phyloP scores from a whole-genome alignment of 441 rosid genomes.

The Isatis lusitanica region DNA sequence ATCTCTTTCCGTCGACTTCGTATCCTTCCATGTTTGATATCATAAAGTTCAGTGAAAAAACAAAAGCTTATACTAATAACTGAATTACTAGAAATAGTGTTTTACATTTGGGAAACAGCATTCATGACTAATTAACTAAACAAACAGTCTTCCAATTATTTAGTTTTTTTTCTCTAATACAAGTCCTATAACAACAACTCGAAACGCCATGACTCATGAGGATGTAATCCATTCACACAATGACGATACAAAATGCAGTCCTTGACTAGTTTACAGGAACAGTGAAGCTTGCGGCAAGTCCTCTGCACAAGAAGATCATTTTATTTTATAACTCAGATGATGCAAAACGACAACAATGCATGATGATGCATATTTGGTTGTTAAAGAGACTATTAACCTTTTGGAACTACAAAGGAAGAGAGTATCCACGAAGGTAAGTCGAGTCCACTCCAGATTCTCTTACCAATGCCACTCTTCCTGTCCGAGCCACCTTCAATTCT shows the following conservation, averaged over 20 bases:
- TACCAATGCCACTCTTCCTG: constrained; percentile 67
- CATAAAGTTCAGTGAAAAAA: not conserved
- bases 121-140: constrained; percentile 1
- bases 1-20: too few relatives aligned
- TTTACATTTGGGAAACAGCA: constrained; percentile 10
- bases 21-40: not conserved
- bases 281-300: constrained; percentile 19
- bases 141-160: constrained; percentile 5
- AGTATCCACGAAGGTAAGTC: constrained; percentile 62
- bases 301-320: constrained; percentile 26
- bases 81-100: not conserved
- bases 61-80: not conserved
- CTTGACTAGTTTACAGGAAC: constrained; percentile 25
- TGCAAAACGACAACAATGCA: constrained; percentile 3
- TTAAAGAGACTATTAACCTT: constrained; percentile 16
- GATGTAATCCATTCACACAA: constrained; percentile 2
- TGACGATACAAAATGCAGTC: constrained; percentile 10
- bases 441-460: constrained; percentile 78
- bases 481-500: constrained; percentile 61
- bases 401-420: constrained; percentile 50
- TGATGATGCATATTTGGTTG: constrained; percentile 2
- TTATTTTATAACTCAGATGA: constrained; percentile 2
- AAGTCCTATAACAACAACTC: constrained; percentile 18
- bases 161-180: constrained; percentile 11
- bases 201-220: not conserved